Conservation (phyloP, 768 basidiomycete genomes). For the Fibroporia radiculosa region DNA sequence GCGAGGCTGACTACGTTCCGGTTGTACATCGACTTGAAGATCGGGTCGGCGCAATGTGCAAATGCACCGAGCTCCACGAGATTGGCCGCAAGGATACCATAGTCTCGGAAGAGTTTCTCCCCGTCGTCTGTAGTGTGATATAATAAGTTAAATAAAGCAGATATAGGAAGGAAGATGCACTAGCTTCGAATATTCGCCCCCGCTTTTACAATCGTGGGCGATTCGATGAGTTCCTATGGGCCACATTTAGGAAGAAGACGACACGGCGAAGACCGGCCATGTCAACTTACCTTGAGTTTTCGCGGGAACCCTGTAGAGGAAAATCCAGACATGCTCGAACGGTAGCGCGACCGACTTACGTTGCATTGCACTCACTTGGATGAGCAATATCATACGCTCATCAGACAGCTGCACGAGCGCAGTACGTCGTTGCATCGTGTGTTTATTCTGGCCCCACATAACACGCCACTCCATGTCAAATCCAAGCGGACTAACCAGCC, state of each 20-base stretch:
- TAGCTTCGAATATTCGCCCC: constrained; percentile 43
- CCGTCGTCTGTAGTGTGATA: constrained; percentile 33
- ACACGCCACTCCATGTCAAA: constrained; percentile 47
- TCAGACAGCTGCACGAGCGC: constrained; percentile 43
- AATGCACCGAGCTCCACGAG: constrained; percentile 41
- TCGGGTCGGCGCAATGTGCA: constrained; percentile 31
- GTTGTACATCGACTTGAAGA: constrained; percentile 25
- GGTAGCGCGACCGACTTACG: constrained; percentile 17
- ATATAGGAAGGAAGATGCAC: constrained; percentile 14
- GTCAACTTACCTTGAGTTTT: constrained; percentile 28
- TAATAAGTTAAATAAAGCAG: not conserved
- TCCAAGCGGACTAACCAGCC: constrained; percentile 38
- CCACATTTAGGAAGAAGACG: not conserved
- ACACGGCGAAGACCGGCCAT: not conserved
- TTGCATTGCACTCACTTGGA: constrained; percentile 42
- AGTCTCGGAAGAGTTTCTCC: constrained; percentile 40
- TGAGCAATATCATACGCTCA: constrained; percentile 32
- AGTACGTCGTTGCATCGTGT: constrained; percentile 24
- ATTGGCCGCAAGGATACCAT: constrained; percentile 31
- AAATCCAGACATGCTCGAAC: not conserved
- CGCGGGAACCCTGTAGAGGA: constrained; percentile 35
- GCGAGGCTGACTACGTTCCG: constrained; percentile 36
- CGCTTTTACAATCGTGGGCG: constrained; percentile 30
- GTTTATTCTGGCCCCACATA: constrained; percentile 20
- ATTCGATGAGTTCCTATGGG: constrained; percentile 37